Conservation (phyloP, 2,329 filamentous ascomycete species). For the Colletotrichum lini region DNA sequence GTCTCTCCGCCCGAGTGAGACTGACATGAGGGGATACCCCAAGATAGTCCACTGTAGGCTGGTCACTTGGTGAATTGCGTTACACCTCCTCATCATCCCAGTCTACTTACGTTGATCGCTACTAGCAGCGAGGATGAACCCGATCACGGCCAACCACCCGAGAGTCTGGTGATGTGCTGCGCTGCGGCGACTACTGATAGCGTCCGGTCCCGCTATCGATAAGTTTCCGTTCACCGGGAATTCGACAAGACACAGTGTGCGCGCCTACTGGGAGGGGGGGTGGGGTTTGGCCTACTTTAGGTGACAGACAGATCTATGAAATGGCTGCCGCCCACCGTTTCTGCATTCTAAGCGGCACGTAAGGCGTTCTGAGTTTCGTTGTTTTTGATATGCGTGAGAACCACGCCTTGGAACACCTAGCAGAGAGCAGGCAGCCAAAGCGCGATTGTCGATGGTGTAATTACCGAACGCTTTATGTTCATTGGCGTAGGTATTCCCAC, state of each 20-base stretch:
- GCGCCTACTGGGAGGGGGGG: not conserved
- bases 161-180: constrained; percentile 4
- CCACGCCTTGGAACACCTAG: constrained; percentile 7
- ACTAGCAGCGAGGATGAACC: constrained; percentile 5
- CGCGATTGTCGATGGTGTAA: not conserved
- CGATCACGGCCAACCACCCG: not conserved
- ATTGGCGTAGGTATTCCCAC: not conserved
- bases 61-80: constrained; percentile 17
- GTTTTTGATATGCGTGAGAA: constrained; percentile 19
- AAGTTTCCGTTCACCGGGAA: constrained; percentile 20
- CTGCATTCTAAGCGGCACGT: not conserved
- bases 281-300: too few relatives aligned
- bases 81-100: constrained; percentile 9
- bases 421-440: not conserved
- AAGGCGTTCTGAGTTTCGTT: constrained; percentile 3
- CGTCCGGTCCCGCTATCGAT: constrained; percentile 26
- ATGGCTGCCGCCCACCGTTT: not conserved
- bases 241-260: not conserved
- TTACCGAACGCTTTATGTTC: not conserved
- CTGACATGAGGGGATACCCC: constrained; percentile 4
- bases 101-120: not conserved
- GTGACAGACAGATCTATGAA: not conserved
- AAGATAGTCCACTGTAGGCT: constrained; percentile 1
- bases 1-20: constrained; percentile 1
- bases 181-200: constrained; percentile 14